Conservation (phyloP, 2,329 filamentous ascomycete species). For the Cercospora berteroae region DNA sequence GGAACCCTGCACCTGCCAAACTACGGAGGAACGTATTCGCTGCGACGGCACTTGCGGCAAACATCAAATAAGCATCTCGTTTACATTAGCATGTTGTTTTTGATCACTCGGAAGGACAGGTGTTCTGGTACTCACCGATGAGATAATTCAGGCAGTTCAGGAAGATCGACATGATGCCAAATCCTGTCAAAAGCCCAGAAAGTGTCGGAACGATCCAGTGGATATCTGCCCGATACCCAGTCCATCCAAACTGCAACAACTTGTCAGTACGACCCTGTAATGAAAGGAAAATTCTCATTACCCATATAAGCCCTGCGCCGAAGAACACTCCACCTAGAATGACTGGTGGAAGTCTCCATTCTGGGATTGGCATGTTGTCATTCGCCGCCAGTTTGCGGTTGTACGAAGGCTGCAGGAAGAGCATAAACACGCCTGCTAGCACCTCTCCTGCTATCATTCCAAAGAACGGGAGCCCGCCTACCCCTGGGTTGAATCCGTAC, state of each 20-base stretch:
- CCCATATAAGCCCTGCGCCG: constrained; percentile 41
- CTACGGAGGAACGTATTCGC: constrained; percentile 46
- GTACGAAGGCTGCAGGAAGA: constrained; percentile 36
- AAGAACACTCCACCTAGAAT: constrained; percentile 51
- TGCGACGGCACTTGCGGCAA: constrained; percentile 39
- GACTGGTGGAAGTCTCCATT: constrained; percentile 46
- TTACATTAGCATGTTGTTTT: too few species aligned
- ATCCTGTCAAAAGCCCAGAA: constrained; percentile 45
- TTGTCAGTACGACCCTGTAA: too few species aligned
- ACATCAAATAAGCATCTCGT: constrained; percentile 56
- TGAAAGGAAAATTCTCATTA: constrained; percentile 32
- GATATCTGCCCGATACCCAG: constrained; percentile 38
- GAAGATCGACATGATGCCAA: constrained; percentile 45
- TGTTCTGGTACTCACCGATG: constrained; percentile 30
- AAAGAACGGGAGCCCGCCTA: constrained; percentile 74
- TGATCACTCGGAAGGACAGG: too few species aligned
- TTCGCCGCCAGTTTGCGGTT: constrained; percentile 35
- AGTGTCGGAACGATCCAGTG: constrained; percentile 49
- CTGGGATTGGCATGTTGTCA: constrained; percentile 45
- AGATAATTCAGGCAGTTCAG: constrained; percentile 43
- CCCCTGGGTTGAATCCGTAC: constrained; percentile 60
- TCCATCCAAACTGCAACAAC: constrained; percentile 51
- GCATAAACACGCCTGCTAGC: constrained; percentile 29
- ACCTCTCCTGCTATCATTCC: constrained; percentile 58
- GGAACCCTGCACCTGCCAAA: constrained; percentile 45